Evolutionary conservation across 1,139 yeast genomes (phyloP).

Genomic region (Pichia sp.): DNA sequence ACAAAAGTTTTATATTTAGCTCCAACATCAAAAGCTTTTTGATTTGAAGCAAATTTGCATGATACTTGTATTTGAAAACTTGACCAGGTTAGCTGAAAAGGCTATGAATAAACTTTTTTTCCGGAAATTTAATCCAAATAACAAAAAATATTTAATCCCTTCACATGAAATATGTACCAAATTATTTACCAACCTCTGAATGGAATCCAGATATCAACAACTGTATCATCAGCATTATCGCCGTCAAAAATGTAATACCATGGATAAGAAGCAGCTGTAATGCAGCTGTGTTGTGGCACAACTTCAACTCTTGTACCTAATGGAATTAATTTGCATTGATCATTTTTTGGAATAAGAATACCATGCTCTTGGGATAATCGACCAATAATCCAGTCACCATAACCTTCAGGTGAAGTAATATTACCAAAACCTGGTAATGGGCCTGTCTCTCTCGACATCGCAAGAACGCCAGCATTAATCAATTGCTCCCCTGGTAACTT

Average conservation of each 20-base stretch:
- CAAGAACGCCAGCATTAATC: slow-evolving; percentile 67
- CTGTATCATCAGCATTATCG: slow-evolving; percentile 28
- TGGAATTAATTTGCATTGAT: slow-evolving; percentile 36
- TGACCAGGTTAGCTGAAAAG: not conserved
- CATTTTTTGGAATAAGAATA: slow-evolving; percentile 37
- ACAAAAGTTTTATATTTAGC: too few relatives aligned
- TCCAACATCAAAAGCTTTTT: too few relatives aligned
- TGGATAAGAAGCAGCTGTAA: slow-evolving; percentile 59
- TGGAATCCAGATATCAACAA: slow-evolving; percentile 68
- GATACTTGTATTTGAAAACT: too few relatives aligned
- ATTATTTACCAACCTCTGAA: slow-evolving; percentile 42
- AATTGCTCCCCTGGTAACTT: slow-evolving; percentile 48
- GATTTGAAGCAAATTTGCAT: too few relatives aligned
- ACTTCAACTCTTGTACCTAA: slow-evolving; percentile 50
- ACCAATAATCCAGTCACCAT: slow-evolving; percentile 49
- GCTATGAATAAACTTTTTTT: slow-evolving; percentile 1
- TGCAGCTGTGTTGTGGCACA: slow-evolving; percentile 71
- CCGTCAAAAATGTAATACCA: slow-evolving; percentile 49
- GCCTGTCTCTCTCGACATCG: slow-evolving; percentile 59
- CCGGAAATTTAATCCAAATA: too few relatives aligned
- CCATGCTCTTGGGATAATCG: slow-evolving; percentile 64
- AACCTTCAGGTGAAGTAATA: slow-evolving; percentile 32
- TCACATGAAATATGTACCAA: too few relatives aligned
- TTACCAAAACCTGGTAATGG: slow-evolving; percentile 44
- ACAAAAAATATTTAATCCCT: too few relatives aligned